phyloP scores from a whole-genome alignment of 2,329 filamentous ascomycete species.

The Aurifilum marmelostoma region DNA sequence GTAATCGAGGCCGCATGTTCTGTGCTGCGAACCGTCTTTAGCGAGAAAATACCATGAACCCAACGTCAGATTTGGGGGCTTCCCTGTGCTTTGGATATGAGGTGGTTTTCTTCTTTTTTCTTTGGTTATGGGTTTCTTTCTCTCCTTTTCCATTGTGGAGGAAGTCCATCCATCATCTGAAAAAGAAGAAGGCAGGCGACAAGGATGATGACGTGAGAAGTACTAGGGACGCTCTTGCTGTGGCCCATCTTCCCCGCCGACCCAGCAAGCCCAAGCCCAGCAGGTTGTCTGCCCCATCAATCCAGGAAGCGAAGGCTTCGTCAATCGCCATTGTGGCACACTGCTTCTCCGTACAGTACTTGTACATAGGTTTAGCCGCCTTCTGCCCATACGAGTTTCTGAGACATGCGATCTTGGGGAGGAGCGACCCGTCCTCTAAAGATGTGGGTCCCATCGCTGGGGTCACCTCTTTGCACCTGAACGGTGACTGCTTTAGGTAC shows the following conservation, averaged over 20 bases:
- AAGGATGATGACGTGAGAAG: constrained; percentile 5
- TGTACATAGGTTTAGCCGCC: background rate
- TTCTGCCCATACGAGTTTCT: background rate
- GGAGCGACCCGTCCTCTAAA: background rate
- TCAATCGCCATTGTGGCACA: background rate
- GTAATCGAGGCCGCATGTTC: constrained; percentile 1
- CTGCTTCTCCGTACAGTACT: background rate
- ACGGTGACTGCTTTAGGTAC: background rate
- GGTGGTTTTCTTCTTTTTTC: background rate
- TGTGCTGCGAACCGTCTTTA: constrained; percentile 6
- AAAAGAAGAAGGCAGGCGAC: background rate
- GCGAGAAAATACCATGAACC: background rate
- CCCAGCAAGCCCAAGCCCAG: background rate
- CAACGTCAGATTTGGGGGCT: constrained; percentile 4
- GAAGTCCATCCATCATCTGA: background rate
- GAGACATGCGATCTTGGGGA: constrained; percentile 11
- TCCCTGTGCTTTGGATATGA: background rate
- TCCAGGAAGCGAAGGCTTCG: background rate
- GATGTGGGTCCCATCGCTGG: background rate
- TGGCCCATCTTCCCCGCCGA: background rate
- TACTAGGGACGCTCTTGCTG: background rate
- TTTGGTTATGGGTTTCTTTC: background rate
- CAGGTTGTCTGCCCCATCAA: background rate
- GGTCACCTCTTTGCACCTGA: background rate
- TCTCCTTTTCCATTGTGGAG: background rate